Percentiles rank a stretch among this genome's conserved stretches.
Evolutionary conservation across 495 filamentous ascomycete species (phyloP).

Genomic region (Sordaria brevicollis): DNA sequence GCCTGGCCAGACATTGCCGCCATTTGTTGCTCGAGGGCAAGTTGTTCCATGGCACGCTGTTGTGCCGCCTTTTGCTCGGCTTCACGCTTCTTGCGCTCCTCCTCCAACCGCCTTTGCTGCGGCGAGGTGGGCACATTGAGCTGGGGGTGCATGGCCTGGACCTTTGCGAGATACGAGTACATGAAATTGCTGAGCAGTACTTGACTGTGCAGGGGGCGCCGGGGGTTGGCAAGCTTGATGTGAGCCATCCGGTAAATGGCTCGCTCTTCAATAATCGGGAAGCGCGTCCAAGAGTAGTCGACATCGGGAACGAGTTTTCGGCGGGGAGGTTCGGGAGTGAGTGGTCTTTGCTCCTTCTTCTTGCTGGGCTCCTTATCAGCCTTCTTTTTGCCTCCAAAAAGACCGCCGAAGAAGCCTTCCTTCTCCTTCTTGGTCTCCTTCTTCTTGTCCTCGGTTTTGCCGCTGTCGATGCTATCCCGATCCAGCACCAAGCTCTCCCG

Average conservation of each 20-base stretch:
- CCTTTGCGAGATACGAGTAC: slow-evolving; percentile 98
- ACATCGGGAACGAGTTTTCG: slow-evolving; percentile 69
- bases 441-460: slow-evolving; percentile 71
- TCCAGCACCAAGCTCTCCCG: slow-evolving; percentile 77
- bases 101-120: slow-evolving; percentile 49
- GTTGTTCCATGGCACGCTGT: slow-evolving; percentile 27
- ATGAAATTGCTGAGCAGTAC: slow-evolving; percentile 99
- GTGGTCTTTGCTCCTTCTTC: slow-evolving; percentile 55
- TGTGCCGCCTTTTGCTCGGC: slow-evolving; percentile 44
- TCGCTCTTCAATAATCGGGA: slow-evolving; percentile 89
- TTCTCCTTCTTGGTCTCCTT: slow-evolving; percentile 93
- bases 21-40: slow-evolving; percentile 37
- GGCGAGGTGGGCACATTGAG: slow-evolving; percentile 64
- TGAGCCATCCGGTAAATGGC: slow-evolving; percentile 98
- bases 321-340: slow-evolving; percentile 72
- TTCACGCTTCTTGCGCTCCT: slow-evolving; percentile 55
- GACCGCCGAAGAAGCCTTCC: slow-evolving; percentile 68
- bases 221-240: slow-evolving; percentile 95
- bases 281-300: slow-evolving; percentile 92
- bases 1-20: slow-evolving; percentile 32
- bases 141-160: slow-evolving; percentile 95
- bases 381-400: slow-evolving; percentile 82
- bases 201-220: slow-evolving; percentile 85
- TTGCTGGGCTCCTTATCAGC: slow-evolving; percentile 56
- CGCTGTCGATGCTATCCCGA: slow-evolving; percentile 58